These are phyloP conservation scores for Xerocomus spinulosus DNA, from an alignment of 768 basidiomycete genomes.

Conservation along the genomic window DNA sequence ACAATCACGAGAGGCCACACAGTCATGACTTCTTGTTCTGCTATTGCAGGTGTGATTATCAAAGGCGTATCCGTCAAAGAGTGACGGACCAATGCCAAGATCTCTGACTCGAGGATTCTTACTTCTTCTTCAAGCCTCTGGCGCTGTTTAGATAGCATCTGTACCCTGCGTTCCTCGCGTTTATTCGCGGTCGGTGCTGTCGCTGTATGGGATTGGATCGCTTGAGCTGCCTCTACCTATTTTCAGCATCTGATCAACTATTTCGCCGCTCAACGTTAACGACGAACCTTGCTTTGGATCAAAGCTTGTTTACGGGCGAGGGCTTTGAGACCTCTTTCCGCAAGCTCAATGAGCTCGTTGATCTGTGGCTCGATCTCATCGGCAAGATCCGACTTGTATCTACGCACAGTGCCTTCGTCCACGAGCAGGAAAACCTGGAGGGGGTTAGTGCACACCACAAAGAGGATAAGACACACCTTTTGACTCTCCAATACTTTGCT, in stretches of 20 bases:
- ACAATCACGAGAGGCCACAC: background rate
- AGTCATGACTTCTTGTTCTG: conserved; percentile 17
- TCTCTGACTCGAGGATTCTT: conserved; percentile 54
- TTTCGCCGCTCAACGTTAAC: background rate
- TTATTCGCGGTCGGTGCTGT: conserved; percentile 55
- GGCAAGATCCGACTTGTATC: conserved; percentile 69
- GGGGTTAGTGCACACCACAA: conserved; percentile 4
- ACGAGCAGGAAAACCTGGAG: conserved; percentile 68
- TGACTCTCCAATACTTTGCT: conserved; percentile 62
- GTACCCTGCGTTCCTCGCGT: conserved; percentile 60
- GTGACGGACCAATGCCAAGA: conserved; percentile 47
- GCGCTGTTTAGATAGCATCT: conserved; percentile 60
- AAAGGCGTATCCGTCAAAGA: background rate
- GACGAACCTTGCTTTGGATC: conserved; percentile 58
- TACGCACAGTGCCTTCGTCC: conserved; percentile 65
- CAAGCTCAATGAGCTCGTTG: conserved; percentile 64
- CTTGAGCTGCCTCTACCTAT: conserved; percentile 54
- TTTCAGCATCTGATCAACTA: background rate
- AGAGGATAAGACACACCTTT: conserved; percentile 39
- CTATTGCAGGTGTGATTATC: conserved; percentile 15
- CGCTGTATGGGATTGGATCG: conserved; percentile 36
- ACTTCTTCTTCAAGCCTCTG: conserved; percentile 65
- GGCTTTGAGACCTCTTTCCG: conserved; percentile 60
- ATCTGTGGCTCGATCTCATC: conserved; percentile 83
- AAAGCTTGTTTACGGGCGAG: conserved; percentile 59